These are phyloP conservation scores for Ampelocalamus luodianensis DNA, from an alignment of 176 grass and related monocot species.

Conservation along the genomic window DNA sequence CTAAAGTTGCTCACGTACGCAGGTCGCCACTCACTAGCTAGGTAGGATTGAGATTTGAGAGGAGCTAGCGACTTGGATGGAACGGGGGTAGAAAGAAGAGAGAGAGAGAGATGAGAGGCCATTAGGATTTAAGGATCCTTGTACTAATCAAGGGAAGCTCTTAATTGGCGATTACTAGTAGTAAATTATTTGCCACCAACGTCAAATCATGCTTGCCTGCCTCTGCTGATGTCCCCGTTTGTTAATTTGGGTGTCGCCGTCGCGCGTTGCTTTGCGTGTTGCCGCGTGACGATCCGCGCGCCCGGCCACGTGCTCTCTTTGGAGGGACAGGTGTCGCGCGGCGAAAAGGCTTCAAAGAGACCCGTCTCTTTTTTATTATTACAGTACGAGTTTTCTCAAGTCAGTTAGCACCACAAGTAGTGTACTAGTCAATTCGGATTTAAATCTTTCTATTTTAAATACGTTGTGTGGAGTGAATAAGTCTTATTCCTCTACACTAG, in stretches of 20 bases:
- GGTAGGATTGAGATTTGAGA: not conserved
- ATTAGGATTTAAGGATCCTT: not conserved
- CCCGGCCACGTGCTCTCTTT: not conserved
- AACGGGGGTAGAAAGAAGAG: not conserved
- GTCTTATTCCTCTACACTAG: too few relatives aligned
- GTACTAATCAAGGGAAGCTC: constrained; percentile 27
- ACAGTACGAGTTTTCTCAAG: too few relatives aligned
- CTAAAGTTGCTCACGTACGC: constrained; percentile 17
- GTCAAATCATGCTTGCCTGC: constrained; percentile 23
- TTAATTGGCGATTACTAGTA: not conserved
- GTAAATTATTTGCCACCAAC: constrained; percentile 37
- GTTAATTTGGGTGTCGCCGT: not conserved
- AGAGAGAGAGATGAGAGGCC: not conserved
- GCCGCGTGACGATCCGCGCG: not conserved
- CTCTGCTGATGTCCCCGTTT: not conserved
- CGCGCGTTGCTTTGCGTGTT: constrained; percentile 12
- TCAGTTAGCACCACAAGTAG: too few relatives aligned
- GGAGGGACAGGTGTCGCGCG: not conserved
- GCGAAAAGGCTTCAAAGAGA: not conserved
- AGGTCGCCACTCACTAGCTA: not conserved
- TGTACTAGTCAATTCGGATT: too few relatives aligned
- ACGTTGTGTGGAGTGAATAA: too few relatives aligned
- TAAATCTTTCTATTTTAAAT: too few relatives aligned
- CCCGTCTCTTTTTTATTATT: too few relatives aligned
- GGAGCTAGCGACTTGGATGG: not conserved